Evolutionary conservation across 148 eudicot genomes (phyloP).

Genomic region (Rhododendron kiyosumense): DNA sequence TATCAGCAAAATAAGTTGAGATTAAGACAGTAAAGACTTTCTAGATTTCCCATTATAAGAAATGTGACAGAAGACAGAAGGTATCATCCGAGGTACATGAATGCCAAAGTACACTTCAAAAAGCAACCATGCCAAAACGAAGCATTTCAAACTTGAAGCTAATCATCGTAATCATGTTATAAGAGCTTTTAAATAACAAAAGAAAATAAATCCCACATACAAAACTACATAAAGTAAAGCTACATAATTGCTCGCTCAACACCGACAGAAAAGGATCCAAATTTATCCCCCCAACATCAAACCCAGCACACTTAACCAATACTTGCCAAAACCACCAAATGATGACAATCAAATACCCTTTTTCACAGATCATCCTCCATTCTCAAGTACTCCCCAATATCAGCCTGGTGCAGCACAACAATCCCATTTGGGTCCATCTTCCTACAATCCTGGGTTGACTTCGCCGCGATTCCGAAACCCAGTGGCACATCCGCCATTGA

Average conservation of each 20-base stretch:
- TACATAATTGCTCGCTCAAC: neutral
- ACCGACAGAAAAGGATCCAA: neutral
- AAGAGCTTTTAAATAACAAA: neutral
- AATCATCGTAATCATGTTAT: neutral
- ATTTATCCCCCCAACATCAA: slow-evolving; percentile 4
- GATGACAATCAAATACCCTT: neutral
- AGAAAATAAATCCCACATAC: neutral
- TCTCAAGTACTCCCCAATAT: slow-evolving; percentile 89
- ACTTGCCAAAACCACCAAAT: neutral
- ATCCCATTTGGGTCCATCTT: slow-evolving; percentile 84
- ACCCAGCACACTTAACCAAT: slow-evolving; percentile 6
- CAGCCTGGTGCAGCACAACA: slow-evolving; percentile 81
- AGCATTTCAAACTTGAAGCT: neutral
- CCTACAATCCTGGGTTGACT: slow-evolving; percentile 66
- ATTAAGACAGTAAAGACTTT: neutral
- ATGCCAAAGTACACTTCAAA: neutral
- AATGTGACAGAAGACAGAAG: neutral
- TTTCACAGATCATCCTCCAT: slow-evolving; percentile 81
- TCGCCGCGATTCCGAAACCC: slow-evolving; percentile 81
- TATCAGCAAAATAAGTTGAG: neutral
- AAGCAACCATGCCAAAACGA: neutral
- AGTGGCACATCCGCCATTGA: slow-evolving; percentile 89
- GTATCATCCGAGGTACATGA: neutral
- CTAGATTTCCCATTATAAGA: neutral
- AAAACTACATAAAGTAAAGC: neutral